Percentiles rank a stretch among this genome's conserved stretches.
Conservation (phyloP, 495 filamentous ascomycete species). For the Beverwykella pulmonaria region DNA sequence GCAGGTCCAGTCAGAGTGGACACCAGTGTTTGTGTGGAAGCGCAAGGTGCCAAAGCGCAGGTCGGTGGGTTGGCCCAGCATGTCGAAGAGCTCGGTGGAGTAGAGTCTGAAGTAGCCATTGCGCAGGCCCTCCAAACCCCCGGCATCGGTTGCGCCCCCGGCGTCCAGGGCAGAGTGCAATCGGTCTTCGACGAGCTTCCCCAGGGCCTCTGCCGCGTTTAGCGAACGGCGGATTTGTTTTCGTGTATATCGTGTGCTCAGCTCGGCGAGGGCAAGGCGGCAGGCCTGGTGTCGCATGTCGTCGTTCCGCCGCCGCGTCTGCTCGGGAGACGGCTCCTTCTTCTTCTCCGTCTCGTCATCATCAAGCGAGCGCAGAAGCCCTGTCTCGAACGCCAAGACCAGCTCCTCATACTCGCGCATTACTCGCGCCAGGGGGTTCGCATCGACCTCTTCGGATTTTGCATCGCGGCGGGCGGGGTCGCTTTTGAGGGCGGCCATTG, state of each 20-base stretch:
- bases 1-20: background rate
- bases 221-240: constrained; percentile 24
- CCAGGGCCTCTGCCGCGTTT: constrained; percentile 10
- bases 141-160: background rate
- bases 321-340: background rate
- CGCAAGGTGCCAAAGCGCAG: constrained; percentile 34
- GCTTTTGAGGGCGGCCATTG: constrained; percentile 28
- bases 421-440: constrained; percentile 16
- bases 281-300: constrained; percentile 20
- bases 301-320: background rate
- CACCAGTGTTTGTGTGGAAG: constrained; percentile 4
- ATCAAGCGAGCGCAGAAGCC: constrained; percentile 14
- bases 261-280: constrained; percentile 28
- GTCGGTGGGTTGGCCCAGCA: constrained; percentile 19
- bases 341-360: background rate
- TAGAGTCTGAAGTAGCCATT: constrained; percentile 30
- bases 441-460: background rate
- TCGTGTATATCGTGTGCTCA: constrained; percentile 21
- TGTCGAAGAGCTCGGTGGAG: constrained; percentile 30
- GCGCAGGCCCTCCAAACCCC: background rate
- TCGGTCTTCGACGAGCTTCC: constrained; percentile 10
- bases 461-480: constrained; percentile 10
- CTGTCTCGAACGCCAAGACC: constrained; percentile 15
- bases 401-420: constrained; percentile 29
- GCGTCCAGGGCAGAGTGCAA: constrained; percentile 4